Evolutionary conservation across 805 yeast genomes (phyloP).

Genomic region (Grigorovia transvaalensis): DNA sequence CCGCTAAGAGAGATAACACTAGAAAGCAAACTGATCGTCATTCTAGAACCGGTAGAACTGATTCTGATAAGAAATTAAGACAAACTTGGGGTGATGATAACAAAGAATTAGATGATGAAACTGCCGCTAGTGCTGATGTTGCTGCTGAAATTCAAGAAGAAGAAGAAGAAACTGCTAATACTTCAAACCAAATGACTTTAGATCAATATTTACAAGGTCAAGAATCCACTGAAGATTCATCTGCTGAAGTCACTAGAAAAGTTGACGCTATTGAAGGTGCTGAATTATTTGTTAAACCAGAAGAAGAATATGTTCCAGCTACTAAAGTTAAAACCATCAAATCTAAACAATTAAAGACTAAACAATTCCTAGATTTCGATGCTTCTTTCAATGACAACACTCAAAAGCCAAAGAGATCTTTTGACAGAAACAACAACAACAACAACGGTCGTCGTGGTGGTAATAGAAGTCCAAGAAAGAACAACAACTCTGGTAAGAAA

Average conservation of each 20-base stretch:
- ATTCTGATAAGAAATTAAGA: slow-evolving; percentile 72
- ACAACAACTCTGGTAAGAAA: slow-evolving; percentile 13
- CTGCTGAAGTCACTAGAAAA: slow-evolving; percentile 31
- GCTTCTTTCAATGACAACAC: slow-evolving; percentile 54
- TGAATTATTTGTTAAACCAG: slow-evolving; percentile 55
- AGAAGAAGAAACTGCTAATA: slow-evolving; percentile 32
- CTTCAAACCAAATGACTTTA: slow-evolving; percentile 49
- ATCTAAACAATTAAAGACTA: slow-evolving; percentile 71
- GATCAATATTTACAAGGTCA: slow-evolving; percentile 64
- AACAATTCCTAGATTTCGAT: slow-evolving; percentile 64
- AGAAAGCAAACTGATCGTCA: slow-evolving; percentile 63
- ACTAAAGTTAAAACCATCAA: slow-evolving; percentile 57
- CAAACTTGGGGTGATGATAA: slow-evolving; percentile 84
- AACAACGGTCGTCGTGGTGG: slow-evolving; percentile 28
- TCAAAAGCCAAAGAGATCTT: slow-evolving; percentile 24
- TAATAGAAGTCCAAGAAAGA: slow-evolving; percentile 22
- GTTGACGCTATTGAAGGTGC: slow-evolving; percentile 30
- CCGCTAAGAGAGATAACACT: slow-evolving; percentile 46
- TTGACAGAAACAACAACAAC: slow-evolving; percentile 23
- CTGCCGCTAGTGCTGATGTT: slow-evolving; percentile 52
- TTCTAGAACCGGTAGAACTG: slow-evolving; percentile 73
- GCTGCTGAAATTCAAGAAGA: slow-evolving; percentile 52
- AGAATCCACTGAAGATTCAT: slow-evolving; percentile 36
- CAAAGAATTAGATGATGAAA: slow-evolving; percentile 56
- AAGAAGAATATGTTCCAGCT: slow-evolving; percentile 48